A percentile compares a stretch with the other conserved stretches of the same genome.
phyloP scores from a whole-genome alignment of 2,329 filamentous ascomycete species.

The Botryotinia narcissicola region DNA sequence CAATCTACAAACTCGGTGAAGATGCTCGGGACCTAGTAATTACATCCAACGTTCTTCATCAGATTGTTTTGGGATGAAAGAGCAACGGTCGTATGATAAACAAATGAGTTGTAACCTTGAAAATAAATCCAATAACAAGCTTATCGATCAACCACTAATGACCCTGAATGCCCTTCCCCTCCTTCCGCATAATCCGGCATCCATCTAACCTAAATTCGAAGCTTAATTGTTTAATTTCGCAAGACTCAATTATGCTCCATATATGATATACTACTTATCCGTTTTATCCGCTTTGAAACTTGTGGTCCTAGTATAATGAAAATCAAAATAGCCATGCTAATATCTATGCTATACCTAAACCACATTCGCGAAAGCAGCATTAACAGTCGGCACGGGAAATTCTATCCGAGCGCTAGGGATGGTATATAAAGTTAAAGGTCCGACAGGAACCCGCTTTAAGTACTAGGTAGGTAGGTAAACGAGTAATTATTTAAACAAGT shows the following conservation, averaged over 20 bases:
- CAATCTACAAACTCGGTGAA: neutral
- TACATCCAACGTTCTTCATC: neutral
- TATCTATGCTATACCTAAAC: neutral
- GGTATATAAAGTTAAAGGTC: neutral
- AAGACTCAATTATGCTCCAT: neutral
- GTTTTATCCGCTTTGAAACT: neutral
- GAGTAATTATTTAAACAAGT: neutral
- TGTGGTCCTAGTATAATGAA: neutral
- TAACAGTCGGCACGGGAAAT: neutral
- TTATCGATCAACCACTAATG: neutral
- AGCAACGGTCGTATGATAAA: neutral
- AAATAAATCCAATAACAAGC: neutral
- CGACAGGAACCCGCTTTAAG: neutral
- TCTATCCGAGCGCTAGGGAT: neutral
- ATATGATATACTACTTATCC: neutral
- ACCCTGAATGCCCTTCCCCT: neutral
- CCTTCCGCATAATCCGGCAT: neutral
- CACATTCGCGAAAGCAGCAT: neutral
- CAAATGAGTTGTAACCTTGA: neutral
- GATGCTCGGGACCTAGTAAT: neutral
- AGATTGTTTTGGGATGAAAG: neutral
- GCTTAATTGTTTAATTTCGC: neutral
- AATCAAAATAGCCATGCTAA: neutral
- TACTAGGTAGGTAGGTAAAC: neutral
- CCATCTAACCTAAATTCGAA: neutral